A percentile compares a stretch with the other conserved stretches of the same genome.
phyloP scores from a whole-genome alignment of 306 rosid genomes.

The Trifolium repens region DNA sequence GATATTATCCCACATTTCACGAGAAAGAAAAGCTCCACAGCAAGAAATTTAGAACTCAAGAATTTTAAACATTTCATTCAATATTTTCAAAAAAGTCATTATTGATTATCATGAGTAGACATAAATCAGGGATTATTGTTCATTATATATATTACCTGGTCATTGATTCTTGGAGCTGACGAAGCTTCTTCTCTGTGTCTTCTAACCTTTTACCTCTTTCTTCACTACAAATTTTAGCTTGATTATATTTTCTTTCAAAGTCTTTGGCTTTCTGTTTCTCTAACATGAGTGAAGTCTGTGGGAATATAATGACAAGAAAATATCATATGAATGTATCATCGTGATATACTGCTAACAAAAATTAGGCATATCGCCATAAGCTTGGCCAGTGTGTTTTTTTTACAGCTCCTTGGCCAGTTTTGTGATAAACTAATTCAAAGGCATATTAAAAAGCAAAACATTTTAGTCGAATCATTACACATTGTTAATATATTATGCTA shows the following conservation, averaged over 20 bases:
- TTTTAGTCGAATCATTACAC: constrained; percentile 20
- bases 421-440: constrained; percentile 36
- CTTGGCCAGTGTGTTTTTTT: neutral
- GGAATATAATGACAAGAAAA: constrained; percentile 43
- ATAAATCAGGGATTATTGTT: constrained; percentile 32
- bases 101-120: constrained; percentile 19
- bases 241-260: constrained; percentile 67
- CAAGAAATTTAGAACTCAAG: neutral
- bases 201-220: constrained; percentile 64
- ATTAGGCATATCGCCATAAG: constrained; percentile 39
- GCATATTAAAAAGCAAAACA: constrained; percentile 30
- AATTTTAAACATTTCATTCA: constrained; percentile 30
- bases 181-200: constrained; percentile 73
- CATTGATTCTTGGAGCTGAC: constrained; percentile 77
- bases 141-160: constrained; percentile 55
- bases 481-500: constrained; percentile 18
- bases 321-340: constrained; percentile 40
- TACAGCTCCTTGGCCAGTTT: constrained; percentile 30
- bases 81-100: constrained; percentile 27
- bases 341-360: constrained; percentile 27
- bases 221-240: constrained; percentile 60
- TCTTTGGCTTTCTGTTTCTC: constrained; percentile 66
- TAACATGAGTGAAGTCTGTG: constrained; percentile 58
- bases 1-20: constrained; percentile 19
- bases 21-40: constrained; percentile 30